phyloP scores from a whole-genome alignment of 106 monocot species.

The Acanthochlamys bracteata region DNA sequence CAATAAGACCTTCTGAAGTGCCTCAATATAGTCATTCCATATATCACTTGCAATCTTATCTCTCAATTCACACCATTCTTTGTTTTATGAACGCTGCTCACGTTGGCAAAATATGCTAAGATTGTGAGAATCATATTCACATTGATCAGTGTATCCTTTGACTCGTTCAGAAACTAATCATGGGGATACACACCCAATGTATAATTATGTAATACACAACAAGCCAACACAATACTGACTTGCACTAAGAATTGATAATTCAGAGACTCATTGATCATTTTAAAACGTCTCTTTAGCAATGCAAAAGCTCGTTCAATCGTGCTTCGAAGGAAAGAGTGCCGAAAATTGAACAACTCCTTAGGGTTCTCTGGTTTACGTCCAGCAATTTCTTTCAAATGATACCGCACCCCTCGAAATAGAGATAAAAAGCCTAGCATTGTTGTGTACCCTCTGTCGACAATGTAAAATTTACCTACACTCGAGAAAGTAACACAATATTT shows the following conservation, averaged over 20 bases:
- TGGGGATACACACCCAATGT: neutral
- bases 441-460: neutral
- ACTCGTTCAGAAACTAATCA: neutral
- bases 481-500: neutral
- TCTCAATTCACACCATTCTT: neutral
- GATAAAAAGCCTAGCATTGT: neutral
- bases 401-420: neutral
- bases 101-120: neutral
- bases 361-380: neutral
- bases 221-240: neutral
- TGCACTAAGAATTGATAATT: neutral
- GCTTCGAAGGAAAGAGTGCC: neutral
- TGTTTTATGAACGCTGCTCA: neutral
- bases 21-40: no score
- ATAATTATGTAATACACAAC: neutral
- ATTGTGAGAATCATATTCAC: neutral
- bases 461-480: neutral
- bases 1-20: no score
- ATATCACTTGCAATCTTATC: neutral
- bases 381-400: neutral
- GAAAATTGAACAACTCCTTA: neutral
- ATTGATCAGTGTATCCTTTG: neutral
- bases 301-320: neutral
- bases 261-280: neutral
- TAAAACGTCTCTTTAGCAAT: neutral